Conservation (phyloP, 2,329 filamentous ascomycete genomes). For the Ceratocystis ficicola region DNA sequence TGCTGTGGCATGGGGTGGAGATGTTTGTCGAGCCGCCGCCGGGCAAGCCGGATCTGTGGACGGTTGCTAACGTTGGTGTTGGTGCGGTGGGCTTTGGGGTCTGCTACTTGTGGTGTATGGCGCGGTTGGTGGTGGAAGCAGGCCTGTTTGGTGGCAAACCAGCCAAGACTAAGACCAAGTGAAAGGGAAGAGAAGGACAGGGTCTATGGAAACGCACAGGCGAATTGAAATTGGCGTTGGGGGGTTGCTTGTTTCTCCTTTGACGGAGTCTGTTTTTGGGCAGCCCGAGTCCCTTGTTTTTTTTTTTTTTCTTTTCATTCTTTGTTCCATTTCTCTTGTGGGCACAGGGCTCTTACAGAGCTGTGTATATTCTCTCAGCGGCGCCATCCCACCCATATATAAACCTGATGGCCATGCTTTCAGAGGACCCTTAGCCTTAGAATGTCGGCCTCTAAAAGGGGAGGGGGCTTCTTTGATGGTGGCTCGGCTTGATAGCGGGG, state of each 20-base stretch:
- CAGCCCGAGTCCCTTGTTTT: not conserved
- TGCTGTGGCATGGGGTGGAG: slow-evolving; percentile 68
- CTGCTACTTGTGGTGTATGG: slow-evolving; percentile 86
- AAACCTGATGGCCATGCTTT: not conserved
- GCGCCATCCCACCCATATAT: not conserved
- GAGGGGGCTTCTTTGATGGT: not conserved
- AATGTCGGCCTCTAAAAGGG: not conserved
- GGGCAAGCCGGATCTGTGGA: slow-evolving; percentile 85
- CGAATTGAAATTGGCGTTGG: slow-evolving; percentile 3
- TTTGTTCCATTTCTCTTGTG: not conserved
- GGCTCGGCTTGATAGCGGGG: not conserved
- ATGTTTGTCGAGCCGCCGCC: slow-evolving; percentile 53
- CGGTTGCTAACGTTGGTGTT: slow-evolving; percentile 77
- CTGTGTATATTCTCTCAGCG: not conserved
- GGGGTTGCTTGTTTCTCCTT: slow-evolving; percentile 11
- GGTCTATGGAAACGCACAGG: not conserved
- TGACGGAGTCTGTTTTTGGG: not conserved
- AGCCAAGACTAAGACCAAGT: slow-evolving; percentile 32
- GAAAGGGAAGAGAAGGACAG: slow-evolving; percentile 1
- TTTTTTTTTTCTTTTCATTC: not conserved
- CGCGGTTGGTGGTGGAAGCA: slow-evolving; percentile 51
- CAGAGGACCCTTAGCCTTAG: not conserved
- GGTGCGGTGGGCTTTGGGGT: slow-evolving; percentile 75
- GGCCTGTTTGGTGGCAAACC: slow-evolving; percentile 35
- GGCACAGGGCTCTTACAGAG: not conserved